A percentile compares a stretch with the other conserved stretches of the same genome.
These are phyloP conservation scores for Amanita jacksonii DNA, from an alignment of 768 basidiomycete species.

Conservation along the genomic window DNA sequence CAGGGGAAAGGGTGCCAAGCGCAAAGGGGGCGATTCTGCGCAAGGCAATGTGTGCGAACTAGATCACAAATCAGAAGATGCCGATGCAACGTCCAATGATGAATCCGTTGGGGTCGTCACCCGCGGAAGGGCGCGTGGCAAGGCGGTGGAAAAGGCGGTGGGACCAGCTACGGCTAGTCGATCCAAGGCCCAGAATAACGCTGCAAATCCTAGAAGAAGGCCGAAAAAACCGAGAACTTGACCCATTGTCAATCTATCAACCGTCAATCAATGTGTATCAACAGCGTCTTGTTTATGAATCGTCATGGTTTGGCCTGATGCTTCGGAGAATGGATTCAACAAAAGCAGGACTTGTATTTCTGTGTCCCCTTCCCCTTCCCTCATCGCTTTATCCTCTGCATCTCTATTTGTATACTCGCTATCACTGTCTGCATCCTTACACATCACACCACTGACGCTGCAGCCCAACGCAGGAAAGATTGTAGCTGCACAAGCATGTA, in stretches of 20 bases:
- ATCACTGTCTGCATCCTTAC: not conserved
- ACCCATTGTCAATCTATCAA: not conserved
- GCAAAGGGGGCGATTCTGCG: constrained; percentile 1
- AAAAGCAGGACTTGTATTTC: constrained; percentile 6
- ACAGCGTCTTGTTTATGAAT: not conserved
- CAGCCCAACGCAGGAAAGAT: constrained; percentile 2
- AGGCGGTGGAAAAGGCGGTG: not conserved
- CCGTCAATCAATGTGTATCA: constrained; percentile 1
- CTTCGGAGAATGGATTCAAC: constrained; percentile 2
- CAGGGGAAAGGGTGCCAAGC: constrained; percentile 8
- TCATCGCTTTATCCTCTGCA: not conserved
- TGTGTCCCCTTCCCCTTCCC: not conserved
- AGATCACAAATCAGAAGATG: constrained; percentile 7
- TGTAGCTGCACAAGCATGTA: constrained; percentile 2
- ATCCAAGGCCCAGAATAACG: not conserved
- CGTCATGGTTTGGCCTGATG: constrained; percentile 1
- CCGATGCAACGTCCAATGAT: constrained; percentile 8
- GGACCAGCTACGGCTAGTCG: not conserved
- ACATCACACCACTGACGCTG: not conserved
- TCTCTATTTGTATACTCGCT: constrained; percentile 4
- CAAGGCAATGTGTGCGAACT: constrained; percentile 1
- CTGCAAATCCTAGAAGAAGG: constrained; percentile 1
- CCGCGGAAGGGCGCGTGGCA: constrained; percentile 23
- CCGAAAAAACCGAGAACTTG: constrained; percentile 5
- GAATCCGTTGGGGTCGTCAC: constrained; percentile 25